Evolutionary conservation across 257 asterid genomes (phyloP).

Genomic region (Ajuga chamaepitys): DNA sequence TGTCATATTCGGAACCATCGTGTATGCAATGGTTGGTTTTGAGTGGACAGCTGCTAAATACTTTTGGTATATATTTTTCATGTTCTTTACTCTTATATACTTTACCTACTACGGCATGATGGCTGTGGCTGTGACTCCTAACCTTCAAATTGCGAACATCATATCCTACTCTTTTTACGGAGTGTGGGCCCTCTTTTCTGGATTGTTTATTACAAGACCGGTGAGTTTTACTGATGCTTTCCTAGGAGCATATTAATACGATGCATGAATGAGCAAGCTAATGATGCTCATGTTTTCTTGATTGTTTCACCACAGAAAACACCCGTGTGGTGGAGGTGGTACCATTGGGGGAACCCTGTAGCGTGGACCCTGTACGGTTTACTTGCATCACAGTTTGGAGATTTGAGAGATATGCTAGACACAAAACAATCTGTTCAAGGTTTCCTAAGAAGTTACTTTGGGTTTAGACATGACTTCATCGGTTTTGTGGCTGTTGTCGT

Average conservation of each 20-base stretch:
- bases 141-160: constrained; percentile 10
- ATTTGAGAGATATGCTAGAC: not conserved
- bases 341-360: constrained; percentile 22
- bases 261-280: not conserved
- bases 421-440: constrained; percentile 1
- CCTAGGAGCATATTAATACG: not conserved
- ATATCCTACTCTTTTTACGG: not conserved
- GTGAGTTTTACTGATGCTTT: not conserved
- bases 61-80: constrained; percentile 23
- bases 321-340: constrained; percentile 32
- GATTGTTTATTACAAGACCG: constrained; percentile 21
- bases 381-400: constrained; percentile 21
- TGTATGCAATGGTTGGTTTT: constrained; percentile 30
- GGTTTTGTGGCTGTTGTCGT: constrained; percentile 19
- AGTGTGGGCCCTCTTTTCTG: constrained; percentile 25
- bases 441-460: constrained; percentile 15
- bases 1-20: constrained; percentile 20
- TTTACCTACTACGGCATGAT: constrained; percentile 28
- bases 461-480: constrained; percentile 21
- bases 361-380: constrained; percentile 27
- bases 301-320: constrained; percentile 9
- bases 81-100: constrained; percentile 15
- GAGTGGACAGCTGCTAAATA: constrained; percentile 28
- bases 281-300: not conserved
- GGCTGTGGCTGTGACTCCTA: constrained; percentile 19